Base-by-base conservation (phyloP, 805 yeast genomes). In the Lachancea lanzarotensis region DNA sequence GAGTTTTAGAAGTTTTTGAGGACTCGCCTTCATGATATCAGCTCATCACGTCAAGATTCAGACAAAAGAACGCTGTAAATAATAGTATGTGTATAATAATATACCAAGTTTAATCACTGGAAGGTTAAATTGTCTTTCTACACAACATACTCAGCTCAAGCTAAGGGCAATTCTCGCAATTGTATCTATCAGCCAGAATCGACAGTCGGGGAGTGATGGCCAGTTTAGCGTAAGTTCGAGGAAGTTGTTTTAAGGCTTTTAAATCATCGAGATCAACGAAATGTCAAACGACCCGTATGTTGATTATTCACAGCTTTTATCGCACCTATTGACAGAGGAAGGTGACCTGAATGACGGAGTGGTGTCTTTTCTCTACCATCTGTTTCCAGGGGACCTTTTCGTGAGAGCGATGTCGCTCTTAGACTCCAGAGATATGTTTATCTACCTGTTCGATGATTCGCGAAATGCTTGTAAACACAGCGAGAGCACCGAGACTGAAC, bases 381-480 rank as follows among this genome's bases (percentile, higher is more conserved):
- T 62, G 43, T 61, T 60, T 32, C 66, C 67, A 1, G 43, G 57
- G 32, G 67, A 63, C 15, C 45, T 62, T 15, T 62, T 62, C 39
- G 56, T 65, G 9, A 52, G 59, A 34, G 67, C 67, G 4, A 42
- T 65, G 12, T 65, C 69, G 0, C 44, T 65, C 15, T 36, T 65
- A 12, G 69, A 65, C 17, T 60, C 68, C 3, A 48, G 48, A 27
- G 57, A 62, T 40, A 56, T 63, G 62, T 61, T 65, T 38, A 55
- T 65, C 11, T 65, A 65, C 45, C 40, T 56, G 8, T 48, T 56
- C 2, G 56, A 55, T 16, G 33, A 27, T 18, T n/a, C 18, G 11
- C 32, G 32, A 3, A 11, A 25, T 8, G 15, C 12, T 36, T 40
- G 39, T 17, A 29, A 40, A 35, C 38, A 35, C n/a, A 40, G 35